Evolutionary conservation across 805 yeast species (phyloP), one percentile per base, ranked within the genome.

Genomic region (Hanseniaspora lindneri): DNA sequence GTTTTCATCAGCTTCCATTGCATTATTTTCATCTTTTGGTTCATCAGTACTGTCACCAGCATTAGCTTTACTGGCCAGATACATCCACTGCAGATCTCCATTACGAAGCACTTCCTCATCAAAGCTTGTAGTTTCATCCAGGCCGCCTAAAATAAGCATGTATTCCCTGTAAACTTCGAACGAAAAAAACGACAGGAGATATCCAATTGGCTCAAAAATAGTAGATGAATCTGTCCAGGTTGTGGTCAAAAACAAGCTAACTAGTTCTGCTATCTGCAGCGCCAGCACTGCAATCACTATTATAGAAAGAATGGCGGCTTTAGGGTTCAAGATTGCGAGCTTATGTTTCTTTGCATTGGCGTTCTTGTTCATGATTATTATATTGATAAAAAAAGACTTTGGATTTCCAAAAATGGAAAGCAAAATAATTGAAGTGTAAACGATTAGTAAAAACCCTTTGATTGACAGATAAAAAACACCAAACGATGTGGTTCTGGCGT

Each of bases 121-220:
- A 27, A 47, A 27, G 19, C 23, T 29, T 0, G 36, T 34, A 21
- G 30, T 32, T n/a, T 44, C 41, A 28, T 44, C 39, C 21, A 44
- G 8, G 10, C 41, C 41, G 11, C n/a, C 17, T 4, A 44, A 17
- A 11, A 44, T 16, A 13, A 10, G 13, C 41, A 44, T 44, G 41
- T 44, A 44, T 13, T 36, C 48, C 2, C 3, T 29, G 14, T 44
- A 36, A 39, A 44, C 29, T 23, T 44, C 30, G n/a, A 28, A 36
- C 21, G 41, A 36, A 25, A 27, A n/a, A 13, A 20, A 16, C 6
- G 11, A 19, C 16, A 27, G 17, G 11, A 16, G 14, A 24, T 3
- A 44, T 11, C 28, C 8, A 8, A 36, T 13, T 17, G 40, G 29
- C 17, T 36, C 30, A 13, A 43, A 3, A 14, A 19, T 20, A 1